A percentile compares a stretch with the other conserved stretches of the same genome.
phyloP scores from a whole-genome alignment of 371 early-diverging fungal species.

The Lichtheimia ramosa region DNA sequence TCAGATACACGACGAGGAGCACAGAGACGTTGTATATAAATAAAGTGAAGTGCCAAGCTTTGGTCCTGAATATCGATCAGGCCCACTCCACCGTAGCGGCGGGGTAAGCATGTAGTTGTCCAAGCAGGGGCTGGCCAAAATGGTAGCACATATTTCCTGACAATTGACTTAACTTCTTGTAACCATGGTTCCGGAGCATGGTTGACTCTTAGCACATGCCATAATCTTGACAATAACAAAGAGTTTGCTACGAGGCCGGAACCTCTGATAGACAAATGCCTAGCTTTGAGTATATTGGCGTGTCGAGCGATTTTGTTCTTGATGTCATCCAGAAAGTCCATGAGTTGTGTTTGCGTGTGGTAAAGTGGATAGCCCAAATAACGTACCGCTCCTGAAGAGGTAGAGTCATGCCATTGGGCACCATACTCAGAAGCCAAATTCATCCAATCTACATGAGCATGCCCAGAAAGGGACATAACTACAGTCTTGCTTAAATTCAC shows the following conservation, averaged over 20 bases:
- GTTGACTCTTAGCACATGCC: background rate
- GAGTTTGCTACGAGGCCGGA: background rate
- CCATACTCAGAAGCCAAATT: no score
- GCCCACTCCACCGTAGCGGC: no score
- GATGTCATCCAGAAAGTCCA: background rate
- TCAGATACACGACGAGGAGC: no score
- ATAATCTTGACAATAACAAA: background rate
- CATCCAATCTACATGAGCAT: background rate
- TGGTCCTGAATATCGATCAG: no score
- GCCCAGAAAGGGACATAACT: background rate
- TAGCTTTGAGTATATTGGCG: background rate
- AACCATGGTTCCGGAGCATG: background rate
- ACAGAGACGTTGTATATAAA: no score
- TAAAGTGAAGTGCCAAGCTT: no score
- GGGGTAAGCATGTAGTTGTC: no score
- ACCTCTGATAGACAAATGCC: background rate
- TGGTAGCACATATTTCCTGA: no score
- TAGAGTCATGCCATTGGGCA: slow-evolving; percentile 1
- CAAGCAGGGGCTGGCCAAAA: no score
- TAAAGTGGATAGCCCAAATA: background rate
- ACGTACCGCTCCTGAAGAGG: background rate
- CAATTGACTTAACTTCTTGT: no score
- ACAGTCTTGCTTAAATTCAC: slow-evolving; percentile 2
- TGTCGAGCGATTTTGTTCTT: background rate
- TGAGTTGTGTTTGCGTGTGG: background rate